Evolutionary conservation across 1,284 basidiomycete species (phyloP), one percentile per base, ranked within the genome.

Genomic region (Trichosporon inkin): DNA sequence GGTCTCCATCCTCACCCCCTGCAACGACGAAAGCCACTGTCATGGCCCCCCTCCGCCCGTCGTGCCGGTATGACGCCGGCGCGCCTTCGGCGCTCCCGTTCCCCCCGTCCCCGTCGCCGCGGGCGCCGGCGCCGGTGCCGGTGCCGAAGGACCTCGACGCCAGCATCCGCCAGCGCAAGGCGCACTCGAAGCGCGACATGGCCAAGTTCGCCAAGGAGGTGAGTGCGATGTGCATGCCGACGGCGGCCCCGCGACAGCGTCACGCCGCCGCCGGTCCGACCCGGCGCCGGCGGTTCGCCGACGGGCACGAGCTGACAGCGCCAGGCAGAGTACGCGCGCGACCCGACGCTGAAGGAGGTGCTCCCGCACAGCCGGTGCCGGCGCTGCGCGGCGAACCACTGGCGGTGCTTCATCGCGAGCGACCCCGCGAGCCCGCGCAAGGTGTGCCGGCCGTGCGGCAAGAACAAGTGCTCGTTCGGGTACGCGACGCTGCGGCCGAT

Each of bases 391-490:
- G 58, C 57, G 3, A 61, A 64, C 28, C 38, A 54, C 44, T 64
- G 63, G 63, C 58, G 61, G 22, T 64, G 63, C 34, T 62, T 60
- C 44, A 58, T 64, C 36, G 53, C 55, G 24, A 38, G 24, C 28
- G 47, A 64, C 56, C 53, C 55, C 19, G 16, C 37, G 14, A 49
- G 53, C 3, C 63, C 63, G 4, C 63, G 63, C 17, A 55, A 53
- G 16, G 58, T 59, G 11, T 64, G 63, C 47, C 53, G 56, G 11
- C 63, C 63, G 2, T 64, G 63, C 44, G 63, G 63, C 41, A 64
- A 64, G 58, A 64, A 64, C 40, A 62, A 62, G 58, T 64, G 63
- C 24, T 53, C 49, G 7, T 64, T 62, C 34, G 58, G 60, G 17
- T 56, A 61, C 24, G 19, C 53, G 7, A 53, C 44, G 24, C 44